These are phyloP conservation scores for Eimeria sp. DNA, from an alignment of 169 alveolate species.

Conservation along the genomic window DNA sequence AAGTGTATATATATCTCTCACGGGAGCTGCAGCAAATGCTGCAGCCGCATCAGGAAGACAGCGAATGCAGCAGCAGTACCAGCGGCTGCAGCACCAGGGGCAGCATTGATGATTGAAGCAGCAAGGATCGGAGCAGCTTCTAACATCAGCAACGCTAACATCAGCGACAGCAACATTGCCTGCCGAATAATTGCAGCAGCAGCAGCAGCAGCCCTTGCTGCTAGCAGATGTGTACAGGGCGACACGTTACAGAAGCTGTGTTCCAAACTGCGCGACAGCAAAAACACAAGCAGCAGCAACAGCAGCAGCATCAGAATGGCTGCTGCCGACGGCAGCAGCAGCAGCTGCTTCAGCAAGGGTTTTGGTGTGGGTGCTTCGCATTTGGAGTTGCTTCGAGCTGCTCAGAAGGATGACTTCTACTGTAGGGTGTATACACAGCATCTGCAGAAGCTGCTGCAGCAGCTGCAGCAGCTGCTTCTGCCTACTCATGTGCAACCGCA, in stretches of 20 bases:
- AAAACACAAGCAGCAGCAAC: slow-evolving; percentile 22
- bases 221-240: too few relatives aligned
- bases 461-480: slow-evolving; percentile 64
- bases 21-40: background rate
- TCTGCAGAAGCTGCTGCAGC: slow-evolving; percentile 41
- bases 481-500: background rate
- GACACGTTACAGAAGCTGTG: too few relatives aligned
- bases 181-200: too few relatives aligned
- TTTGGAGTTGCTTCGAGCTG: slow-evolving; percentile 31
- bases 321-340: background rate
- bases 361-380: slow-evolving; percentile 13
- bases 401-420: slow-evolving; percentile 44
- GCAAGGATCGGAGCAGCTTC: too few relatives aligned
- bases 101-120: background rate
- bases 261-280: background rate
- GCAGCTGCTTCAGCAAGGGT: slow-evolving; percentile 6
- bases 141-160: too few relatives aligned
- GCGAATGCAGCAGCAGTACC: slow-evolving; percentile 1
- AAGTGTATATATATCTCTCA: background rate
- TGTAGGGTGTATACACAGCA: background rate
- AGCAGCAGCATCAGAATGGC: slow-evolving; percentile 15
- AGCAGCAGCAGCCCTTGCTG: too few relatives aligned
- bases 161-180: too few relatives aligned
- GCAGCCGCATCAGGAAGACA: background rate
- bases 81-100: background rate